These are phyloP conservation scores for Psidium friedrichsthalianum DNA, from an alignment of 345 rosid genomes.

Conservation along the genomic window DNA sequence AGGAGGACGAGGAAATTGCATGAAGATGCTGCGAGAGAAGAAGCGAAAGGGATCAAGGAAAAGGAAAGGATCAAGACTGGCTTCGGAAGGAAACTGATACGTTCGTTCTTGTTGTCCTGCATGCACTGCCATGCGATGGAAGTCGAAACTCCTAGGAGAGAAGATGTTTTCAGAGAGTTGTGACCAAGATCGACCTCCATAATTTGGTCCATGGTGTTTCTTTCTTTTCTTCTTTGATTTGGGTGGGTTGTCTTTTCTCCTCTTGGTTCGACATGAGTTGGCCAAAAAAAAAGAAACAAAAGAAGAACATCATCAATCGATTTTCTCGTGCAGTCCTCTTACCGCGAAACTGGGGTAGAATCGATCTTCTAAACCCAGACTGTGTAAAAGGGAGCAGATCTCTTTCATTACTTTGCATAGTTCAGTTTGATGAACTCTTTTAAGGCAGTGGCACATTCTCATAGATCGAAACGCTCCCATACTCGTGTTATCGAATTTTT, in stretches of 20 bases:
- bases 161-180: background rate
- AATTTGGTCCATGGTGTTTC: background rate
- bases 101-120: constrained; percentile 45
- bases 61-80: constrained; percentile 14
- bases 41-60: constrained; percentile 6
- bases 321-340: background rate
- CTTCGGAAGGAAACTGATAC: constrained; percentile 37
- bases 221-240: background rate
- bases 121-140: constrained; percentile 85
- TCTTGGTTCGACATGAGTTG: background rate
- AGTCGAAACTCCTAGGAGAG: constrained; percentile 20
- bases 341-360: background rate
- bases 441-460: no score
- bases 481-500: no score
- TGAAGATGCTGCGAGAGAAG: constrained; percentile 11
- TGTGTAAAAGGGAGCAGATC: background rate
- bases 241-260: background rate
- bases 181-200: background rate
- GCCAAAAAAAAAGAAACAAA: background rate
- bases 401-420: background rate
- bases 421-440: background rate
- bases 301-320: background rate
- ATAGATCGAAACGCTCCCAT: background rate
- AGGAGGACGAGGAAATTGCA: constrained; percentile 10
- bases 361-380: background rate